Conservation (phyloP, 805 yeast genomes). For the Wickerhamomyces canadensis region DNA sequence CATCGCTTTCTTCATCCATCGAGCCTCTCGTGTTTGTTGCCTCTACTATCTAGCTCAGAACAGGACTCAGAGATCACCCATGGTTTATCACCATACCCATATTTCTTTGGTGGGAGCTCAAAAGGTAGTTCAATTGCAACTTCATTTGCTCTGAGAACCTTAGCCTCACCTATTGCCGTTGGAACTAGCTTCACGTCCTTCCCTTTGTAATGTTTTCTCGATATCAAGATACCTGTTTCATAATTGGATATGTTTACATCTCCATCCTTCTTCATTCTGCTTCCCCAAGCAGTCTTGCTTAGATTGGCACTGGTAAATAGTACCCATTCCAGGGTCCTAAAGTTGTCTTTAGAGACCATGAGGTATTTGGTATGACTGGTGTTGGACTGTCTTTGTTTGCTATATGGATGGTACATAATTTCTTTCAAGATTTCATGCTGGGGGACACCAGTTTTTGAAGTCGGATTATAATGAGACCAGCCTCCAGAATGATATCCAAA, state of each 20-base stretch:
- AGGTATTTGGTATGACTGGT: slow-evolving; percentile 72
- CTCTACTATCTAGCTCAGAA: neutral
- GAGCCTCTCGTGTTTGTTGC: neutral
- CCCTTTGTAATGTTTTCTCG: slow-evolving; percentile 21
- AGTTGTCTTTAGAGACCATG: slow-evolving; percentile 45
- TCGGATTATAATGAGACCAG: slow-evolving; percentile 41
- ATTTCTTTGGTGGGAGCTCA: slow-evolving; percentile 42
- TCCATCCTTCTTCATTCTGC: slow-evolving; percentile 20
- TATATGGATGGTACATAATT: slow-evolving; percentile 29
- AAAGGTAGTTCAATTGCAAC: slow-evolving; percentile 45
- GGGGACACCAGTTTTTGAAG: slow-evolving; percentile 18
- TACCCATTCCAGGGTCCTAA: slow-evolving; percentile 56
- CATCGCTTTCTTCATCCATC: too few relatives aligned
- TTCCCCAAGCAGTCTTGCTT: slow-evolving; percentile 82
- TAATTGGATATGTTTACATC: slow-evolving; percentile 34
- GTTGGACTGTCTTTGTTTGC: slow-evolving; percentile 22
- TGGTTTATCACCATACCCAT: slow-evolving; percentile 36
- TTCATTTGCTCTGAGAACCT: slow-evolving; percentile 6
- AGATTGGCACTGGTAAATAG: slow-evolving; percentile 70
- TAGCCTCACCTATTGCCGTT: slow-evolving; percentile 31
- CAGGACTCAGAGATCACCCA: slow-evolving; percentile 36
- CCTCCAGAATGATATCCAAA: slow-evolving; percentile 45
- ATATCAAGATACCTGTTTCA: slow-evolving; percentile 51
- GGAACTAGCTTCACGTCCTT: slow-evolving; percentile 34
- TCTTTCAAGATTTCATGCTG: slow-evolving; percentile 39